Percentiles rank a stretch among this genome's conserved stretches.
These are phyloP conservation scores for Kwoniella bestiolae DNA, from an alignment of 768 basidiomycete species.

Conservation along the genomic window DNA sequence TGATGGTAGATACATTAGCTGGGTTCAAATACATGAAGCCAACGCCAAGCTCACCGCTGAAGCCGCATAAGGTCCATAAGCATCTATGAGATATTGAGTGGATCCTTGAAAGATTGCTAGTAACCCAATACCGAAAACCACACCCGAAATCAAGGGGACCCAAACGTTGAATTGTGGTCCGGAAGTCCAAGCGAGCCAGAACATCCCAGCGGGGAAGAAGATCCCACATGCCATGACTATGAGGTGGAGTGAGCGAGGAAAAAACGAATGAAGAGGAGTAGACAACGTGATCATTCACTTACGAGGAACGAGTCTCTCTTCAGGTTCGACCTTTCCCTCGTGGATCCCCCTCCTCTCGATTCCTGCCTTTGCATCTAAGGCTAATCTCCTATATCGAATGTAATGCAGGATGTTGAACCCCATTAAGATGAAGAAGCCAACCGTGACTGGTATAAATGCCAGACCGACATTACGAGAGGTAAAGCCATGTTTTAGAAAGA, in stretches of 20 bases:
- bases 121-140: conserved; percentile 36
- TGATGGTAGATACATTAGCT: background rate
- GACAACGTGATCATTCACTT: too few species aligned
- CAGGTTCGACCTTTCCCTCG: conserved; percentile 37
- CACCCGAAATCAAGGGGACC: conserved; percentile 36
- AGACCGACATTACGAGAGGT: conserved; percentile 19
- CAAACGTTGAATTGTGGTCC: conserved; percentile 23
- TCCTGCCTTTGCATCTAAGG: conserved; percentile 29
- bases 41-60: conserved; percentile 41
- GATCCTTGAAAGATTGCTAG: conserved; percentile 37
- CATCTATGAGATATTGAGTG: conserved; percentile 37
- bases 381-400: conserved; percentile 25
- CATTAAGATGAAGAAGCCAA: conserved; percentile 34
- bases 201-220: conserved; percentile 34
- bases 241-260: too few species aligned
- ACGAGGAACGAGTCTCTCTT: conserved; percentile 39
- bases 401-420: conserved; percentile 20
- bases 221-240: conserved; percentile 27
- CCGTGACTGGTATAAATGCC: conserved; percentile 37
- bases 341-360: conserved; percentile 30
- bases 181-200: conserved; percentile 44
- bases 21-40: background rate
- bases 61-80: conserved; percentile 37
- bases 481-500: conserved; percentile 33
- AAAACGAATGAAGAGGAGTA: too few species aligned